A percentile compares a stretch with the other conserved stretches of the same genome.
Evolutionary conservation across 352 stramenopile genomes (phyloP).

Genomic region (Thalassiosira livingstoniorum): DNA sequence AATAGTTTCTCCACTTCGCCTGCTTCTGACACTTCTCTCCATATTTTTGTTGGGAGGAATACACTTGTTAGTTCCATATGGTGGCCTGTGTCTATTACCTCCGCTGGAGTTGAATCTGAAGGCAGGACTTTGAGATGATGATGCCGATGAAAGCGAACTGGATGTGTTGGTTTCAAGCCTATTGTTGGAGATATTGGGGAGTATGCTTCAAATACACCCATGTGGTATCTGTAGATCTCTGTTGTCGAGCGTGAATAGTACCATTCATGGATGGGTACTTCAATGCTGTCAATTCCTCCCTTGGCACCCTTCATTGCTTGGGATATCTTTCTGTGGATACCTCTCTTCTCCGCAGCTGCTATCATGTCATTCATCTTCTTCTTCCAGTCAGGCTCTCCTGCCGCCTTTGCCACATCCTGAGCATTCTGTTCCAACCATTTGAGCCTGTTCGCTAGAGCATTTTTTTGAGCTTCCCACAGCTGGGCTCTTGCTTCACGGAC

Average conservation of each 20-base stretch:
- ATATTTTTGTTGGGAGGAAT: neutral
- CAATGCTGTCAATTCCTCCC: neutral
- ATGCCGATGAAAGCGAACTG: neutral
- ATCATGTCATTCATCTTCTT: slow-evolving; percentile 18
- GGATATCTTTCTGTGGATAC: neutral
- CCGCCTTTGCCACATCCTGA: neutral
- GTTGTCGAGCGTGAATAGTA: neutral
- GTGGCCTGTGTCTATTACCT: neutral
- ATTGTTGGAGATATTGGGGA: neutral
- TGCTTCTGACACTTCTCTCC: neutral
- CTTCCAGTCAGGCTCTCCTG: slow-evolving; percentile 31
- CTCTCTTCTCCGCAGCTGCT: neutral
- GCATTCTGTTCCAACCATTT: slow-evolving; percentile 36
- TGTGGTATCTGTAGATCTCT: slow-evolving; percentile 3
- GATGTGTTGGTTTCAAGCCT: neutral
- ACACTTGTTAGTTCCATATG: neutral
- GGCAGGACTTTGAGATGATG: slow-evolving; percentile 13
- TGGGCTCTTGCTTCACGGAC: neutral
- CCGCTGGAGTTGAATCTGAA: neutral
- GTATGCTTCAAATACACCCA: slow-evolving; percentile 16
- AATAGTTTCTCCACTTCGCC: neutral
- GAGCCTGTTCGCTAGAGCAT: neutral
- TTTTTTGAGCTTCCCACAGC: slow-evolving; percentile 26
- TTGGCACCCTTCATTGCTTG: neutral
- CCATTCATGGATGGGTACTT: neutral